A percentile compares a stretch with the other conserved stretches of the same genome.
These are phyloP conservation scores for Silybum marianum DNA, from an alignment of 129 eudicot species.

Conservation along the genomic window DNA sequence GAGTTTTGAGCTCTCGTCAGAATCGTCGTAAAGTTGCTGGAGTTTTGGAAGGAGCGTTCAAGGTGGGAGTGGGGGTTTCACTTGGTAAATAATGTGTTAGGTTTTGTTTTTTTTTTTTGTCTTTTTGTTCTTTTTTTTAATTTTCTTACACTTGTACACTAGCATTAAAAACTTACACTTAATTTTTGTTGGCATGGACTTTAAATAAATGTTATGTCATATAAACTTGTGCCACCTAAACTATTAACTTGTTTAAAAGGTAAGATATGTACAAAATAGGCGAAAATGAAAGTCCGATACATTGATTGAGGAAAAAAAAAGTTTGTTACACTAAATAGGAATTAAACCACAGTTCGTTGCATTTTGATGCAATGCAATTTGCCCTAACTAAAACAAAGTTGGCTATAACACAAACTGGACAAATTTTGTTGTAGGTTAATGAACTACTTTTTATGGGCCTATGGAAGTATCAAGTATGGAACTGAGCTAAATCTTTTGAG, in stretches of 20 bases:
- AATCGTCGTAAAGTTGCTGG: neutral
- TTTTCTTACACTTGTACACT: neutral
- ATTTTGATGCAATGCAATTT: neutral
- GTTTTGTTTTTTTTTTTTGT: neutral
- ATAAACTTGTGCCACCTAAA: neutral
- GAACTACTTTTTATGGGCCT: neutral
- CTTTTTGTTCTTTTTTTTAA: neutral
- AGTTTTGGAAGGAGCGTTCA: neutral
- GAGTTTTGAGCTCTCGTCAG: neutral
- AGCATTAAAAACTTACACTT: neutral
- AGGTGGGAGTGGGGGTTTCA: neutral
- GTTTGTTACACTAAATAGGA: neutral
- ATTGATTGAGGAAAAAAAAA: neutral
- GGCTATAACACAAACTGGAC: neutral
- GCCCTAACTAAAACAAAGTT: neutral
- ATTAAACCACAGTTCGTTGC: neutral
- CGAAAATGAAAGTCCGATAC: neutral
- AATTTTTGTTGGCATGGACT: neutral
- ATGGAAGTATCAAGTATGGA: neutral
- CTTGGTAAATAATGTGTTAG: neutral
- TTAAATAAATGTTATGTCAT: neutral
- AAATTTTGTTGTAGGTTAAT: neutral
- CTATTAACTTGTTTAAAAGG: neutral
- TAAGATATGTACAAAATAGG: neutral
- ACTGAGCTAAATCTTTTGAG: neutral